phyloP scores from a whole-genome alignment of 768 basidiomycete species.

The Leucocoprinus leucothites region DNA sequence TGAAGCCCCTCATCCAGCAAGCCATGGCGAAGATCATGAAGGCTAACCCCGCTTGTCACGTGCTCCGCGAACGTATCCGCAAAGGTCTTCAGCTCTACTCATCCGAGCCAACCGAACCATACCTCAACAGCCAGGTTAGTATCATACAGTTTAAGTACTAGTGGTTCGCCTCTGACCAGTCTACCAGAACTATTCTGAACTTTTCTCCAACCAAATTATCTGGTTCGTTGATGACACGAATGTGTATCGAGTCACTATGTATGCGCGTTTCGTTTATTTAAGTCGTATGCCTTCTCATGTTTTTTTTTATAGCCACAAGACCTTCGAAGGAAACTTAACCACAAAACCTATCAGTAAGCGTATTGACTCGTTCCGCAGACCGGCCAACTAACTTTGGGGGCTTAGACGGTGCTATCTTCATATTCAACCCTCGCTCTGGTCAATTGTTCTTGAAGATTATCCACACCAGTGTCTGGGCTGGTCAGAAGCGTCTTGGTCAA shows the following conservation, averaged over 20 bases:
- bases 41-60: slow-evolving; percentile 96
- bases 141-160: neutral
- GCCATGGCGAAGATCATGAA: slow-evolving; percentile 99
- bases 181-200: slow-evolving; percentile 82
- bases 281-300: neutral
- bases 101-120: slow-evolving; percentile 98
- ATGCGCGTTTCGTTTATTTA: slow-evolving; percentile 18
- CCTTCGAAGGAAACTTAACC: slow-evolving; percentile 99
- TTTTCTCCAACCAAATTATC: slow-evolving; percentile 98
- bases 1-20: slow-evolving; percentile 97
- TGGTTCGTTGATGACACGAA: slow-evolving; percentile 99
- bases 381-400: slow-evolving; percentile 11
- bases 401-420: slow-evolving; percentile 91
- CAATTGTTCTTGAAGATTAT: slow-evolving; percentile 99
- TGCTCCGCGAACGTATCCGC: slow-evolving; percentile 96
- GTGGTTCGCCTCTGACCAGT: neutral
- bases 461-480: slow-evolving; percentile 99
- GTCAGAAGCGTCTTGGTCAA: slow-evolving; percentile 99
- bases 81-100: slow-evolving; percentile 98
- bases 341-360: slow-evolving; percentile 93
- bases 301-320: slow-evolving; percentile 73
- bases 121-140: slow-evolving; percentile 87
- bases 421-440: slow-evolving; percentile 98
- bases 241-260: slow-evolving; percentile 98
- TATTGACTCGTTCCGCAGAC: neutral